These are phyloP conservation scores for Terfezia claveryi DNA, from an alignment of 495 filamentous ascomycete genomes.

Conservation along the genomic window DNA sequence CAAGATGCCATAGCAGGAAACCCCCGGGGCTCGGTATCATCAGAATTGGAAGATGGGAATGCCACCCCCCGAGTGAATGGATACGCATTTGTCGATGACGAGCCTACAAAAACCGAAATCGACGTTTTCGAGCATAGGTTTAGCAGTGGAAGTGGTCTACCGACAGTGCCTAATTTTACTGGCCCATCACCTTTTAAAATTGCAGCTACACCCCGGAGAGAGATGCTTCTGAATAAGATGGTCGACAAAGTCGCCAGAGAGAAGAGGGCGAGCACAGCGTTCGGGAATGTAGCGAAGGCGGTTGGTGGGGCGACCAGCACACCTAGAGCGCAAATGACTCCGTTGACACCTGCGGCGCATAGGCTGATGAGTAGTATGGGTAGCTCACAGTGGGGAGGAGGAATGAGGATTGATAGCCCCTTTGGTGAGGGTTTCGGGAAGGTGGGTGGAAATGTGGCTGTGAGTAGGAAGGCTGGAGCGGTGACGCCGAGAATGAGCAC, in stretches of 20 bases:
- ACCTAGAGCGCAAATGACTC: not conserved
- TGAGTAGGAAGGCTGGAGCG: too few relatives aligned
- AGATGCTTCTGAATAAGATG: conserved; percentile 72
- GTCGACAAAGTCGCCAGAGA: conserved; percentile 63
- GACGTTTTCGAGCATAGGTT: conserved; percentile 12
- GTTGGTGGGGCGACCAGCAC: conserved; percentile 25
- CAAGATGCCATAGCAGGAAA: conserved; percentile 68
- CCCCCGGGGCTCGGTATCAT: conserved; percentile 41
- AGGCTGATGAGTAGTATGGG: conserved; percentile 50
- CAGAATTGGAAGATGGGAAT: conserved; percentile 32
- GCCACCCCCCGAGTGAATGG: conserved; percentile 81
- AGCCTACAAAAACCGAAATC: conserved; percentile 25
- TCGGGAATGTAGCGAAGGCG: conserved; percentile 37
- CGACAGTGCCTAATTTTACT: conserved; percentile 18
- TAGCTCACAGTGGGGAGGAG: conserved; percentile 27
- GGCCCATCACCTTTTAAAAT: conserved; percentile 63
- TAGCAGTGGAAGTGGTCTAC: conserved; percentile 8
- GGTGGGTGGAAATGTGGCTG: conserved; percentile 12
- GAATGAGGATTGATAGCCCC: conserved; percentile 19
- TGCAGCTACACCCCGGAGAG: conserved; percentile 48
- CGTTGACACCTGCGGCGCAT: conserved; percentile 56
- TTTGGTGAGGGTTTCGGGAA: conserved; percentile 2
- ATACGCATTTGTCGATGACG: conserved; percentile 84
- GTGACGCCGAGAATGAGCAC: too few relatives aligned
- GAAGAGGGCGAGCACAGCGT: conserved; percentile 38